Conservation (phyloP, 129 eudicot species). For the Flaveria robusta region DNA sequence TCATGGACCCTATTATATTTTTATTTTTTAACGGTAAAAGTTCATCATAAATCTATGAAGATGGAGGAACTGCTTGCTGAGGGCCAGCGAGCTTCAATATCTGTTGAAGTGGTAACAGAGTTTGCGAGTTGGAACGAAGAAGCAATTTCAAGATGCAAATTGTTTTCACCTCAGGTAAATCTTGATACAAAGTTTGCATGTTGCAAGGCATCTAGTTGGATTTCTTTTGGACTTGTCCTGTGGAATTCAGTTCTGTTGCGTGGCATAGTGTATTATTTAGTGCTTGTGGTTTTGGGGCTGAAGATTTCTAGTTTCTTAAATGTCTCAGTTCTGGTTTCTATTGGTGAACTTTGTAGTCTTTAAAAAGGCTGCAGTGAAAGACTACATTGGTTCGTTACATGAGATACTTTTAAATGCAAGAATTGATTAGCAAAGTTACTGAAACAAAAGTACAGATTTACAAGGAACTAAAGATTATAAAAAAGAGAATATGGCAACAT, state of each 20-base stretch:
- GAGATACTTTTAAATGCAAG: neutral
- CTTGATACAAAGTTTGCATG: constrained; percentile 14
- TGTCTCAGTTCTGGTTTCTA: neutral
- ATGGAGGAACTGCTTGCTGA: constrained; percentile 87
- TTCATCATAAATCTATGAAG: constrained; percentile 41
- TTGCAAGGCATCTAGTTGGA: constrained; percentile 14
- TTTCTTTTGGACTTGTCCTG: constrained; percentile 7
- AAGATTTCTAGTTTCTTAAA: constrained; percentile 18
- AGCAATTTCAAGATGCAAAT: constrained; percentile 69
- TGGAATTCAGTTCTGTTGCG: neutral
- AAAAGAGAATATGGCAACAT: neutral
- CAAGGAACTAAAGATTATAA: neutral
- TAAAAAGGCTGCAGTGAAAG: constrained; percentile 7
- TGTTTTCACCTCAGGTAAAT: constrained; percentile 72
- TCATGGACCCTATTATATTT: neutral
- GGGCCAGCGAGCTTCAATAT: constrained; percentile 74
- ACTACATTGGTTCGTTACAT: neutral
- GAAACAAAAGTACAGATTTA: neutral
- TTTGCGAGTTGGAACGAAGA: constrained; percentile 90
- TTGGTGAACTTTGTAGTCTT: constrained; percentile 8
- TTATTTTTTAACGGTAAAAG: neutral
- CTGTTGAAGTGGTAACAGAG: constrained; percentile 91
- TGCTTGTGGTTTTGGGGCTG: constrained; percentile 1
- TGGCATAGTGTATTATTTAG: neutral
- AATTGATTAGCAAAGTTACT: neutral